Conservation (phyloP, 2,329 filamentous ascomycete genomes). For the Pseudophaeomoniella oleicola region DNA sequence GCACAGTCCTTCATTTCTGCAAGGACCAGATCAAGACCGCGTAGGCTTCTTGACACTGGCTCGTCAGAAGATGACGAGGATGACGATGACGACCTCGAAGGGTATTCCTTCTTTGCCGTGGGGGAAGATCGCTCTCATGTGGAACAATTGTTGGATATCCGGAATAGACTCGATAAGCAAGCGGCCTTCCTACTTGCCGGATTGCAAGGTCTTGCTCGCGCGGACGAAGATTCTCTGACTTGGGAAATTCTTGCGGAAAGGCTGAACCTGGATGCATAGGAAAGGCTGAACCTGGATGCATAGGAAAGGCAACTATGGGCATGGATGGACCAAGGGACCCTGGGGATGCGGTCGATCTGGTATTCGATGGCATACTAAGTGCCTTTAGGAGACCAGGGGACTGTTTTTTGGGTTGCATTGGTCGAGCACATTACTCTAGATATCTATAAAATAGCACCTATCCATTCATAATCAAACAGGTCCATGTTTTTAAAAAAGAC, state of each 20-base stretch:
- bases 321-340: too few species aligned
- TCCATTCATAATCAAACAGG: too few species aligned
- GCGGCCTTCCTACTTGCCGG: slow-evolving; percentile 59
- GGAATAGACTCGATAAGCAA: slow-evolving; percentile 48
- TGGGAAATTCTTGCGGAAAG: slow-evolving; percentile 77
- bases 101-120: slow-evolving; percentile 23
- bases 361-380: too few species aligned
- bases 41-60: slow-evolving; percentile 4
- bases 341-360: too few species aligned
- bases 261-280: slow-evolving; percentile 49
- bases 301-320: too few species aligned
- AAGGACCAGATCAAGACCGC: slow-evolving; percentile 4
- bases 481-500: too few species aligned
- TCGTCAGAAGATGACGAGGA: slow-evolving; percentile 11
- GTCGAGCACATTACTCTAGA: too few species aligned
- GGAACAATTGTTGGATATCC: slow-evolving; percentile 41
- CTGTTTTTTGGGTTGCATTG: too few species aligned
- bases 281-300: too few species aligned
- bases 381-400: too few species aligned
- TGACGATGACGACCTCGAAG: slow-evolving; percentile 14
- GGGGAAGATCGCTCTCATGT: slow-evolving; percentile 24
- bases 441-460: too few species aligned
- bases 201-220: slow-evolving; percentile 59
- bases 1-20: slow-evolving; percentile 9
- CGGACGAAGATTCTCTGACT: slow-evolving; percentile 48